These are phyloP conservation scores for Aspergillus sp. DNA, from an alignment of 2,329 filamentous ascomycete species.

Conservation along the genomic window DNA sequence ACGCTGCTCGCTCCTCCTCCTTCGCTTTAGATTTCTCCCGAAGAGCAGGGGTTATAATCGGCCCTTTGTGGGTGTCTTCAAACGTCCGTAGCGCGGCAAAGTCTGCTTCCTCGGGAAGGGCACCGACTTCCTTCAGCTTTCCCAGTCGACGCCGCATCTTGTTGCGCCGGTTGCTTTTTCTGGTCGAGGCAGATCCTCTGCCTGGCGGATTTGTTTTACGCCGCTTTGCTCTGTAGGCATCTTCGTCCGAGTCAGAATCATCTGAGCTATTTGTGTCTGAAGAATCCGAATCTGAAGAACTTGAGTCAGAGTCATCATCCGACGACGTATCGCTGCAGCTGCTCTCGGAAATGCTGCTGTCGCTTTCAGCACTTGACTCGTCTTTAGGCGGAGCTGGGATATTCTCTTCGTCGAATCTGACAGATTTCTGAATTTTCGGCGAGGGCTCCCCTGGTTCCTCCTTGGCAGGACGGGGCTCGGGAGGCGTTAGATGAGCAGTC, in stretches of 20 bases:
- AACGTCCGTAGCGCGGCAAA: constrained; percentile 39
- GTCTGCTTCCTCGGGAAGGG: constrained; percentile 43
- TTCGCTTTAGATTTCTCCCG: constrained; percentile 10
- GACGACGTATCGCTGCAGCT: constrained; percentile 21
- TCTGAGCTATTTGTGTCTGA: too few species aligned
- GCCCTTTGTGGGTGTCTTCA: constrained; percentile 19
- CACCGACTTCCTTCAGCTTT: constrained; percentile 45
- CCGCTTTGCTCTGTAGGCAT: constrained; percentile 8
- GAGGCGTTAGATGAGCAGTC: not conserved
- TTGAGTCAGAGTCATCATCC: constrained; percentile 19
- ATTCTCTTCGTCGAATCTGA: constrained; percentile 21
- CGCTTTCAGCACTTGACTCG: constrained; percentile 4
- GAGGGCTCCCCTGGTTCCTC: constrained; percentile 1
- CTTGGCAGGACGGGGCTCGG: not conserved
- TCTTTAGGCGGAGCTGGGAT: constrained; percentile 6
- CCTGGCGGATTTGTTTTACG: constrained; percentile 33
- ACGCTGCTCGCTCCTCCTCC: constrained; percentile 31
- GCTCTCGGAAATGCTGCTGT: constrained; percentile 6
- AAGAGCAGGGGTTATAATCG: constrained; percentile 13
- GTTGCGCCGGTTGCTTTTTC: constrained; percentile 47
- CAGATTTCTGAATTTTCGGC: constrained; percentile 20
- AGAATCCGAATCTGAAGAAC: constrained; percentile 32
- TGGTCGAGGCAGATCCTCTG: constrained; percentile 43
- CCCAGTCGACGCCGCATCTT: constrained; percentile 41
- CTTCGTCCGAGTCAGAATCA: constrained; percentile 7